Evolutionary conservation across 2,329 filamentous ascomycete genomes (phyloP), one percentile per base, ranked within the genome.

Genomic region (Aplosporella prunicola): DNA sequence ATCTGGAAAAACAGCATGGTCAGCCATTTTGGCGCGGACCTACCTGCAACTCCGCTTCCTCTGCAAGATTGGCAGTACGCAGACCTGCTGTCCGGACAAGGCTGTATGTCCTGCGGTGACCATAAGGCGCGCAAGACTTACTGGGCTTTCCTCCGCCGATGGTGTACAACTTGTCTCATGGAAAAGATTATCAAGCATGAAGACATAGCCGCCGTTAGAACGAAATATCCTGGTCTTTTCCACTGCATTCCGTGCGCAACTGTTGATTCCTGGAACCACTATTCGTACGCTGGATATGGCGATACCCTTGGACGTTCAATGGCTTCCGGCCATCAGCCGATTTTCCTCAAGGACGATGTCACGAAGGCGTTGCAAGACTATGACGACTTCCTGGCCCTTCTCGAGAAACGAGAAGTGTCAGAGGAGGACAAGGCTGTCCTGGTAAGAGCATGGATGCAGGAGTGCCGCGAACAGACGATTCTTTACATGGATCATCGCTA

Each of bases 131-230:
- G 61, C 43, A 63, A 62, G 45, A 60, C 59, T 4, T 64, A 63
- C 40, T 64, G 61, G 61, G 57, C 57, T 2, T 63, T 63, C 33
- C 51, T 58, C 15, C 54, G 58, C 9, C 56, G 61, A n/a, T 63
- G 58, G 58, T 64, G 61, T 45, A 57, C 58, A 34, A 44, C 45
- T 7, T 64, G 61, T 41, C 47, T 63, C 32, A 49, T 51, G 11
- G 43, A 45, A 8, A 60, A 60, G 35, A 55, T 51, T 5, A 39
- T 46, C 20, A 39, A 40, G 40, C 48, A 50, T 16, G 56, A 58
- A 9, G 53, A 51, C 6, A 30, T 53, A 31, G 43, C 32, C 25
- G 52, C 39, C 44, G 56, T 30, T 49, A 51, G 34, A 47, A 46
- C 25, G 18, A 37, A 39, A 22, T 39, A 28, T n/a, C 24, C 36